A percentile compares a stretch with the other conserved stretches of the same genome.
Conservation (phyloP, 257 asterid species). For the Mentha longifolia region DNA sequence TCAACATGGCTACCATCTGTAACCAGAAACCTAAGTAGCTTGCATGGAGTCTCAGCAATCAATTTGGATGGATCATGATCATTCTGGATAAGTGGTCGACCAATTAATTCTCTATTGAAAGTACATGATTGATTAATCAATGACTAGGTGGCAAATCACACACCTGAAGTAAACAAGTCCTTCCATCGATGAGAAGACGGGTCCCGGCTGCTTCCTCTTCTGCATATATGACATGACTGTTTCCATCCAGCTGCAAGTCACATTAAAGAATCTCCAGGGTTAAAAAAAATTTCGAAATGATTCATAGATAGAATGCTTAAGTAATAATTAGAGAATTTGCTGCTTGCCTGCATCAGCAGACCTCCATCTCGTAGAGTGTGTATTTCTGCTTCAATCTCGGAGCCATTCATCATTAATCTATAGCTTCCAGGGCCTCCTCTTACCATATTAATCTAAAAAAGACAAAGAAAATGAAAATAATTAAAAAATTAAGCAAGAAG, state of each 20-base stretch:
- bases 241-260: constrained; percentile 80
- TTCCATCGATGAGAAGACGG: constrained; percentile 98
- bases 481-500: not conserved
- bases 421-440: constrained; percentile 98
- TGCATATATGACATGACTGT: constrained; percentile 93
- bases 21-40: constrained; percentile 76
- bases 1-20: constrained; percentile 84
- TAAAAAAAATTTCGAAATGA: constrained; percentile 7
- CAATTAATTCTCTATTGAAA: constrained; percentile 26
- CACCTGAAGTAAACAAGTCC: constrained; percentile 99
- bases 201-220: constrained; percentile 99
- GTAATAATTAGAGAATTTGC: constrained; percentile 21
- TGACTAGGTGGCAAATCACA: constrained; percentile 28
- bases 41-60: constrained; percentile 98
- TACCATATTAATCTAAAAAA: constrained; percentile 62
- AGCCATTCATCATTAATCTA: constrained; percentile 76
- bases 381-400: constrained; percentile 95
- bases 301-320: constrained; percentile 26
- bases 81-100: constrained; percentile 57
- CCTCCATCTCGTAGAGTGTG: constrained; percentile 99
- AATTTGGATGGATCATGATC: constrained; percentile 98
- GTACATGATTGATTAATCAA: constrained; percentile 16
- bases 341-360: constrained; percentile 90
- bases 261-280: constrained; percentile 33
- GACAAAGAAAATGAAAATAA: constrained; percentile 21